These are phyloP conservation scores for Helichrysum umbraculigerum DNA, from an alignment of 129 eudicot species.

Conservation along the genomic window DNA sequence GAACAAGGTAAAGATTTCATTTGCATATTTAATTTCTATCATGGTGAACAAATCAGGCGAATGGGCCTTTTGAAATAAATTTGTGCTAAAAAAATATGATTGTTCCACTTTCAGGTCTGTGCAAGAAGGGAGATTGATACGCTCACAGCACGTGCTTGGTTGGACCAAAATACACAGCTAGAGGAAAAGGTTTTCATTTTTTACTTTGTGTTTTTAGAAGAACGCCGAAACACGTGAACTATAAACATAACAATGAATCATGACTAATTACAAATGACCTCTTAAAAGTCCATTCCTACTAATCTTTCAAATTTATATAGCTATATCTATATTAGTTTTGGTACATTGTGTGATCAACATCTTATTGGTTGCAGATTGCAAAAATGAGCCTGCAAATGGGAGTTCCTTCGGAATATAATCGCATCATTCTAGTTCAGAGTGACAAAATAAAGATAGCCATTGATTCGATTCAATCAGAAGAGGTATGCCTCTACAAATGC, in stretches of 20 bases:
- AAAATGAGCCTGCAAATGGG: slow-evolving; percentile 73
- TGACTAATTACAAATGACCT: background rate
- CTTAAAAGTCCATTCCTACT: background rate
- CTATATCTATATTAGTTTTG: background rate
- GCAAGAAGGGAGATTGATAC: slow-evolving; percentile 66
- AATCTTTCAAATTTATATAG: background rate
- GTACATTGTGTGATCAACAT: slow-evolving; percentile 15
- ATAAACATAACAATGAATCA: background rate
- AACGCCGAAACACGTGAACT: background rate
- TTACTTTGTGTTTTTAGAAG: background rate
- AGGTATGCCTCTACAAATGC: slow-evolving; percentile 46
- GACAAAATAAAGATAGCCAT: slow-evolving; percentile 40
- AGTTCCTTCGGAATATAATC: slow-evolving; percentile 72
- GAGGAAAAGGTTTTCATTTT: slow-evolving; percentile 67
- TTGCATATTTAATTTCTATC: background rate
- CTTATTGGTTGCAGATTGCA: slow-evolving; percentile 46
- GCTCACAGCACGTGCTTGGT: slow-evolving; percentile 83
- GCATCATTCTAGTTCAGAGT: slow-evolving; percentile 55
- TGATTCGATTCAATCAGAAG: slow-evolving; percentile 40
- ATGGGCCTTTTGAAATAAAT: background rate
- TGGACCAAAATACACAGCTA: slow-evolving; percentile 50
- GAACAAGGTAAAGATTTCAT: slow-evolving; percentile 58
- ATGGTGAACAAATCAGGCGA: background rate
- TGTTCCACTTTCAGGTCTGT: slow-evolving; percentile 46
- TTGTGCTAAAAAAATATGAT: background rate